These are phyloP conservation scores for Leptographium galeiforme DNA, from an alignment of 2,329 filamentous ascomycete genomes.

Conservation along the genomic window DNA sequence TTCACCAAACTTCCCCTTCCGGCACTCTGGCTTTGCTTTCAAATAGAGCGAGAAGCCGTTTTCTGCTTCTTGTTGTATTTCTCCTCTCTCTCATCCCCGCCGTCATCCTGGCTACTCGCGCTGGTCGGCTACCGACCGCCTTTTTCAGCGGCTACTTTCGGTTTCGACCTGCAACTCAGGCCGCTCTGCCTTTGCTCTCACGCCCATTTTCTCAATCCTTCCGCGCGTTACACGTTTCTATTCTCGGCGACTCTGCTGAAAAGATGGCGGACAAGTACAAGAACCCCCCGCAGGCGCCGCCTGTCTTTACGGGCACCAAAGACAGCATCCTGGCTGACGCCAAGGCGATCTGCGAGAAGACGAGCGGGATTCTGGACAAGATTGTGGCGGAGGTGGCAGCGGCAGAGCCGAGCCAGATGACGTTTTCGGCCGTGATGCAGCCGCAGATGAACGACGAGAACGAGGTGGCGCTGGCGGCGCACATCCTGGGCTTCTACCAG, in stretches of 20 bases:
- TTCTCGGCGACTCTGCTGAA: constrained; percentile 22
- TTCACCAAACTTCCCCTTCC: not conserved
- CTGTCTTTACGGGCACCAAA: constrained; percentile 63
- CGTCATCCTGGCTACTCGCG: constrained; percentile 55
- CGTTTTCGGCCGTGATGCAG: constrained; percentile 40
- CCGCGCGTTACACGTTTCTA: constrained; percentile 18
- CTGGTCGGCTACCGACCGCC: constrained; percentile 40
- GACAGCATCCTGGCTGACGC: constrained; percentile 54
- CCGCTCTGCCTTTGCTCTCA: constrained; percentile 2
- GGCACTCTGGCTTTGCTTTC: constrained; percentile 25
- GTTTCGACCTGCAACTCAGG: not conserved
- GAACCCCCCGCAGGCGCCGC: constrained; percentile 64
- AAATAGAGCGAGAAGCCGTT: constrained; percentile 10
- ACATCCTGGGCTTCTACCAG: constrained; percentile 70
- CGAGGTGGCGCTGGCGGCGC: constrained; percentile 38
- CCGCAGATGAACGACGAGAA: constrained; percentile 68
- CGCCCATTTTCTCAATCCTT: constrained; percentile 11
- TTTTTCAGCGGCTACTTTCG: constrained; percentile 4
- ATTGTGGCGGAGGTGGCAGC: constrained; percentile 47
- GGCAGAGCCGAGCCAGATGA: constrained; percentile 35
- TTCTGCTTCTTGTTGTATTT: constrained; percentile 32
- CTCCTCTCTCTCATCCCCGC: constrained; percentile 39
- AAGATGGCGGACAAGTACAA: constrained; percentile 57
- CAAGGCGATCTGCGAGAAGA: constrained; percentile 49
- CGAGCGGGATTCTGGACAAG: constrained; percentile 51